phyloP scores from a whole-genome alignment of 192 early-diverging fungal genomes.

The Cladochytrium replicatum region DNA sequence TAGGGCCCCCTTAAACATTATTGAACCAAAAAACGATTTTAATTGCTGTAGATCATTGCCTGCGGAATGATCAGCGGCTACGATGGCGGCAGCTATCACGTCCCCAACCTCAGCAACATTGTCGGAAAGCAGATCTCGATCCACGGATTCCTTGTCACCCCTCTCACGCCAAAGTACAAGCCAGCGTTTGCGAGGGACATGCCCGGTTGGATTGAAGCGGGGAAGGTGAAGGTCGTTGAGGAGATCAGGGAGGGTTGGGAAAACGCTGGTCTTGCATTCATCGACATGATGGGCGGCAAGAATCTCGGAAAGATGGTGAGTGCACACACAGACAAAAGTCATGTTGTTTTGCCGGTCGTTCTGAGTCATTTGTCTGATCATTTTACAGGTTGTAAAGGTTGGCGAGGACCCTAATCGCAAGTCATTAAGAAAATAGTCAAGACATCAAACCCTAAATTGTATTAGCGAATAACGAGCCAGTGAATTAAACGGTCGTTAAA shows the following conservation, averaged over 20 bases:
- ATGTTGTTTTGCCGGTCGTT: too few relatives aligned
- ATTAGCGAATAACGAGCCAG: too few relatives aligned
- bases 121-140: slow-evolving; percentile 48
- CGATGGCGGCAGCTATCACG: slow-evolving; percentile 38
- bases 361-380: too few relatives aligned
- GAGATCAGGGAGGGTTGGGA: slow-evolving; percentile 56
- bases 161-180: slow-evolving; percentile 45
- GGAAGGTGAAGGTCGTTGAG: slow-evolving; percentile 53
- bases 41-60: too few relatives aligned
- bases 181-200: slow-evolving; percentile 36
- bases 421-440: too few relatives aligned
- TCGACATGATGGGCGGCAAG: slow-evolving; percentile 31
- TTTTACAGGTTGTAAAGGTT: too few relatives aligned
- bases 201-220: slow-evolving; percentile 36
- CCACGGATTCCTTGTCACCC: slow-evolving; percentile 55
- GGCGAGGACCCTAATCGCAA: too few relatives aligned
- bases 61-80: slow-evolving; percentile 69
- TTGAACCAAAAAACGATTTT: too few relatives aligned
- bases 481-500: too few relatives aligned
- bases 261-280: slow-evolving; percentile 40
- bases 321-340: too few relatives aligned
- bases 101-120: slow-evolving; percentile 48
- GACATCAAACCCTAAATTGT: too few relatives aligned
- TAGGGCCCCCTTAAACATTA: too few relatives aligned
- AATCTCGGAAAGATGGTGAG: slow-evolving; percentile 40